Conservation (phyloP, 305 asterid genomes). For the Solanum hybrid region DNA sequence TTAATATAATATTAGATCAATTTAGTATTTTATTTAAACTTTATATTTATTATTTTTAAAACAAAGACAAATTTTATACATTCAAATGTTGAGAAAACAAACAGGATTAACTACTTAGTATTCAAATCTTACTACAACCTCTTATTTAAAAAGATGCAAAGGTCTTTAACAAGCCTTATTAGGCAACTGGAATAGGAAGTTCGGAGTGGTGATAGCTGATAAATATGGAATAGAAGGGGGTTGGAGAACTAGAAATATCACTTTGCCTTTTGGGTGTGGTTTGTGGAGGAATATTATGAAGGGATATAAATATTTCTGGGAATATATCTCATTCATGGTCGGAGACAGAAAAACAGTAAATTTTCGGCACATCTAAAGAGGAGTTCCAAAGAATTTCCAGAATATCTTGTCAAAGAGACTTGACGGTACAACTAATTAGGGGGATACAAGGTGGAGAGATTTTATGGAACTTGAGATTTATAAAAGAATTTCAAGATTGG, state of each 20-base stretch:
- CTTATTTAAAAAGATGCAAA: background rate
- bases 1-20: background rate
- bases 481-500: background rate
- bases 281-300: background rate
- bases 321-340: background rate
- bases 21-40: too few species aligned
- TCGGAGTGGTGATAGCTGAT: background rate
- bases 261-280: background rate
- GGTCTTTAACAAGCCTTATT: background rate
- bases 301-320: background rate
- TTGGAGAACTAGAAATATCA: background rate
- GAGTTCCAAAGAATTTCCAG: background rate
- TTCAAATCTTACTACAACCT: too few species aligned
- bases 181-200: background rate
- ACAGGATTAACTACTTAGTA: too few species aligned
- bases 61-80: too few species aligned
- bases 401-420: background rate
- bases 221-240: background rate
- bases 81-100: too few species aligned
- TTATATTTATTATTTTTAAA: too few species aligned
- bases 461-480: background rate
- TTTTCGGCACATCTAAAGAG: background rate
- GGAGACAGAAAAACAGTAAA: background rate
- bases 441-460: background rate
- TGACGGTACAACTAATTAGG: background rate